Evolutionary conservation across 306 rosid species (phyloP).

Genomic region (Fagus sylvatica): DNA sequence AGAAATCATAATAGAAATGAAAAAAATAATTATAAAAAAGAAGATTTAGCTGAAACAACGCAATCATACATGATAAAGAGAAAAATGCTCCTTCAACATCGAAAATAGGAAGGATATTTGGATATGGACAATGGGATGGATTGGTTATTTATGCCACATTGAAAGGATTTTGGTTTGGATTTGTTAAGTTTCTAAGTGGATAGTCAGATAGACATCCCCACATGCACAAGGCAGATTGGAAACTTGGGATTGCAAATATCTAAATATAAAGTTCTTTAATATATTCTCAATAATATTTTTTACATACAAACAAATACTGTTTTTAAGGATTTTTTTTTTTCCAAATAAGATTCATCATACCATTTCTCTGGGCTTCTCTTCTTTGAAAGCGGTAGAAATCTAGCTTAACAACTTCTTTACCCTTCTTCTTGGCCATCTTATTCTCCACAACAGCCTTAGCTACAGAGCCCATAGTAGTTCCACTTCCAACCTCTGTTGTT

Average conservation of each 20-base stretch:
- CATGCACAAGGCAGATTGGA: not conserved
- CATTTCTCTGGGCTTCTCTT: conserved; percentile 82
- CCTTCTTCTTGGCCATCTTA: conserved; percentile 67
- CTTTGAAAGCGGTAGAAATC: conserved; percentile 89
- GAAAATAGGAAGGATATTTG: no score
- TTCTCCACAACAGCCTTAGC: conserved; percentile 70
- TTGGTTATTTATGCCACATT: no score
- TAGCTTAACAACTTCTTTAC: conserved; percentile 55
- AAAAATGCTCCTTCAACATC: not conserved
- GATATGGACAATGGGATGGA: no score
- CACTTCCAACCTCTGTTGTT: conserved; percentile 79
- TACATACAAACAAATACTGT: conserved; percentile 1
- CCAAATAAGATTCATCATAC: conserved; percentile 32
- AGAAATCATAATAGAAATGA: not conserved
- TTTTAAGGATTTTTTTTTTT: not conserved
- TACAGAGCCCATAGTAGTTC: conserved; percentile 73
- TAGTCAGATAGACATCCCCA: no score
- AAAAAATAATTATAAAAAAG: not conserved
- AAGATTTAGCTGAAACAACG: not conserved
- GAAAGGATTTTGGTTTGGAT: no score
- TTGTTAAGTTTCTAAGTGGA: no score
- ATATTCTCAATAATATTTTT: not conserved
- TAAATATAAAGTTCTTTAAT: not conserved
- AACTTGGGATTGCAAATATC: not conserved
- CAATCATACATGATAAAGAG: not conserved